Conservation (phyloP, 352 stramenopile species). For the Aphanomyces astaci region DNA sequence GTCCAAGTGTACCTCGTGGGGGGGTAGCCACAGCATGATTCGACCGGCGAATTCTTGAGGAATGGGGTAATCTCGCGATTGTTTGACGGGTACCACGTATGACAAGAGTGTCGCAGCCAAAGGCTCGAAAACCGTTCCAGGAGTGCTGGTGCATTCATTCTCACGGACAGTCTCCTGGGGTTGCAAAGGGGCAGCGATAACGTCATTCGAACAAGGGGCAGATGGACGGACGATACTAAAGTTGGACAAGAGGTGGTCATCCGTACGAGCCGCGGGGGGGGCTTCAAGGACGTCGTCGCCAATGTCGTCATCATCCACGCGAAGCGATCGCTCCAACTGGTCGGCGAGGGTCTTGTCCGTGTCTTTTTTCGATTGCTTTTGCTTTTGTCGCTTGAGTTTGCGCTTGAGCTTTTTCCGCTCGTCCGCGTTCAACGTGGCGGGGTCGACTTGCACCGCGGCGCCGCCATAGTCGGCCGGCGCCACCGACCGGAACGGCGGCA, state of each 20-base stretch:
- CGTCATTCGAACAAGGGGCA: no score
- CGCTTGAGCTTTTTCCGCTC: constrained; percentile 93
- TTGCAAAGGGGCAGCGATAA: no score
- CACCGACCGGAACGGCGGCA: constrained; percentile 40
- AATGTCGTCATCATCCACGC: constrained; percentile 23
- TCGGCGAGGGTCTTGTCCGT: constrained; percentile 19
- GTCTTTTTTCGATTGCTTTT: constrained; percentile 76
- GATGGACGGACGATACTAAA: background rate
- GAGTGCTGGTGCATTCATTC: no score
- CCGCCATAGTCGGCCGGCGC: background rate
- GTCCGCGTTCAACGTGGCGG: constrained; percentile 53
- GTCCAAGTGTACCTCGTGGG: constrained; percentile 23
- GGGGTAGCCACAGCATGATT: constrained; percentile 58
- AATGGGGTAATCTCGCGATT: constrained; percentile 28
- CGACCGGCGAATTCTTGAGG: constrained; percentile 60
- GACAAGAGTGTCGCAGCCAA: no score
- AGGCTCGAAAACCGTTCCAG: no score
- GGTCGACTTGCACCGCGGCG: constrained; percentile 7
- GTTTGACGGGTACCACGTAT: no score
- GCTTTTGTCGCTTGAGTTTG: constrained; percentile 90
- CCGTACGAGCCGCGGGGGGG: background rate
- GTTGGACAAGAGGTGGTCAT: background rate
- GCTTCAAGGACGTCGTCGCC: background rate
- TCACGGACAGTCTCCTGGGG: no score
- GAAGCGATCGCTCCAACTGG: background rate